phyloP scores from a whole-genome alignment of 177 flowering plant genomes.

The Vitis hybrid region DNA sequence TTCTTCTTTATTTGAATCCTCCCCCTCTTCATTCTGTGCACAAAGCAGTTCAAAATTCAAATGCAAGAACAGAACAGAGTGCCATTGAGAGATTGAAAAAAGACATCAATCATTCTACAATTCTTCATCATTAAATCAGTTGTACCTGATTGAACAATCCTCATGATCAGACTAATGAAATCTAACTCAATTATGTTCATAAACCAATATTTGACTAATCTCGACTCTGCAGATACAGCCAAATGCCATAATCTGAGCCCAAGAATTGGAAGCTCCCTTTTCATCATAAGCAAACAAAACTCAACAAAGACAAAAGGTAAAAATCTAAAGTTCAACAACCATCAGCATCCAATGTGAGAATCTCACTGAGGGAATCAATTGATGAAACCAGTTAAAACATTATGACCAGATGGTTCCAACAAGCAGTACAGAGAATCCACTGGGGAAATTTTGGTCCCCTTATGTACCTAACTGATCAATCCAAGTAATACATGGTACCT shows the following conservation, averaged over 20 bases:
- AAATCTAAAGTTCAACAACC: background rate
- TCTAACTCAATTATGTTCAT: too few species aligned
- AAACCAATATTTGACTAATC: too few species aligned
- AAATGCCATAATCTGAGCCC: too few species aligned
- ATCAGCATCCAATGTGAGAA: background rate
- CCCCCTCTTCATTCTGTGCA: slow-evolving; percentile 21
- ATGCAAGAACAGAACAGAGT: too few species aligned
- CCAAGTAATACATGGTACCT: background rate
- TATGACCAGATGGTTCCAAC: background rate
- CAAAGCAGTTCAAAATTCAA: background rate
- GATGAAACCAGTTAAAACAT: background rate
- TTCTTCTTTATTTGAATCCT: slow-evolving; percentile 12
- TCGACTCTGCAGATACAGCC: too few species aligned
- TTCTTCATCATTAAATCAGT: too few species aligned
- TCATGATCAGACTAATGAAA: too few species aligned
- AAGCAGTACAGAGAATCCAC: background rate
- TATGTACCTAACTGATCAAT: slow-evolving; percentile 1
- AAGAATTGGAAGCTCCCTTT: too few species aligned
- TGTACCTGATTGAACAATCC: too few species aligned
- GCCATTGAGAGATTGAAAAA: background rate
- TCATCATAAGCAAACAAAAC: too few species aligned
- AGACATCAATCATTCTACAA: background rate
- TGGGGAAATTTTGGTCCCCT: background rate
- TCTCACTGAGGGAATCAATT: background rate
- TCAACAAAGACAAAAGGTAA: too few species aligned